Base-by-base conservation (phyloP, 805 yeast genomes). In the Starmerella sp. region DNA sequence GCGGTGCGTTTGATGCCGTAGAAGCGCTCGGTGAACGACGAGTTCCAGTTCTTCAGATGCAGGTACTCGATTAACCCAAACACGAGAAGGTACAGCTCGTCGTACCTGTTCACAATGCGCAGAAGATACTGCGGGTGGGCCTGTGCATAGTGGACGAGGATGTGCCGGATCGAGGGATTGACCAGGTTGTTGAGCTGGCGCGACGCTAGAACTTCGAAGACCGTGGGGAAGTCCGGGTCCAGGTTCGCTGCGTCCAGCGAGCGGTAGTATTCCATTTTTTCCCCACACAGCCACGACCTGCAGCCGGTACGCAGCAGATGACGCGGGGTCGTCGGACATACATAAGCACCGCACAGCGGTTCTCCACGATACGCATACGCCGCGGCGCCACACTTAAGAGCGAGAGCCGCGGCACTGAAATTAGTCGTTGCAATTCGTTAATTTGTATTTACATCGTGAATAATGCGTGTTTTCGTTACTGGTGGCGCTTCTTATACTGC, bases 21-120 rank as follows among this genome's bases (percentile, higher is more conserved):
- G 66, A 91, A 91, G 65, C 86, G 85, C 67, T 91, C 97, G 0
- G 95, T 87, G 64, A 91, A 87, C 2, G 93, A 80, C 0, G 95
- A 80, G 63, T 86, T 90, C 87, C 93, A 86, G 49, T 74, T 73
- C 51, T 72, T 77, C 49, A 91, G 67, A 61, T 83, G 86, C 58
- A 77, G 75, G 73, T 81, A 81, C 67, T 93, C 97, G 1, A 91
- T 71, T 3, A 77, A 55, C 0, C 85, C 81, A 63, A 90, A 72
- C 2, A 83, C 57, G 2, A 78, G 56, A 4, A 83, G 66, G 62
- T 83, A 83, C 38, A 88, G 63, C 71, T 87, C 96, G 66, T 91
- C 96, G 65, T 85, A 89, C 45, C 74, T 72, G 62, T 84, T 80
- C 31, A 87, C 79, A 4, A 84, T 59, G 54, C 75, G 67, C 14